Percentiles rank a stretch among this genome's conserved stretches.
phyloP scores from a whole-genome alignment of 2,329 filamentous ascomycete species.

The Cytospora piceicola region DNA sequence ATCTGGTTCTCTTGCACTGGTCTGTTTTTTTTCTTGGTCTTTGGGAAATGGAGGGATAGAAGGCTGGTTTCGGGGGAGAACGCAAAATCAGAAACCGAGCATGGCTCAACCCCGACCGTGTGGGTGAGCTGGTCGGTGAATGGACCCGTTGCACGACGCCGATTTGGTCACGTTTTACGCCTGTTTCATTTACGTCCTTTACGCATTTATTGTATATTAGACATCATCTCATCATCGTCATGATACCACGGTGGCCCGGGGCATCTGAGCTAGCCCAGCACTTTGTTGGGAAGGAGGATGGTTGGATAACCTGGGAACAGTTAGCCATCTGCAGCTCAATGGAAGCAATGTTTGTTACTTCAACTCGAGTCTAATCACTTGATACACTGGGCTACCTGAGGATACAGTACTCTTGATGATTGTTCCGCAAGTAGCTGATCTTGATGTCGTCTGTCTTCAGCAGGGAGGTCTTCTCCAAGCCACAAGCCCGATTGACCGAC shows the following conservation, averaged over 20 bases:
- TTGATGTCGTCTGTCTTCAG: too few species aligned
- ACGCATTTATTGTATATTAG: conserved; percentile 25
- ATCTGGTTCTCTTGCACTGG: conserved; percentile 13
- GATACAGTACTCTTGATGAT: background rate
- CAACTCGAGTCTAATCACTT: too few species aligned
- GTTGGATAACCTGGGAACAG: conserved; percentile 8
- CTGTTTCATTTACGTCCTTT: conserved; percentile 11
- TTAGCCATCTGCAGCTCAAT: conserved; percentile 16
- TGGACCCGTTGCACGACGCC: conserved; percentile 6
- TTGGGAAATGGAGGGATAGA: conserved; percentile 4
- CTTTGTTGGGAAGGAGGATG: conserved; percentile 17
- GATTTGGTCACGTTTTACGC: conserved; percentile 18
- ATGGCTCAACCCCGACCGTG: background rate
- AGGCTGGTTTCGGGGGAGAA: conserved; percentile 11
- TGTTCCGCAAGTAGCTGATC: background rate
- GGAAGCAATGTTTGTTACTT: conserved; percentile 6
- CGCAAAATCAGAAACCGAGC: conserved; percentile 11
- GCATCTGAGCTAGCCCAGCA: conserved; percentile 16
- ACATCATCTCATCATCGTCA: conserved; percentile 18
- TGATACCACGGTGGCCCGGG: conserved; percentile 26
- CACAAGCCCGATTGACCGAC: too few species aligned
- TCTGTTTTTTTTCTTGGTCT: background rate
- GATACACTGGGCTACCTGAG: too few species aligned
- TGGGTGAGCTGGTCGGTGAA: background rate
- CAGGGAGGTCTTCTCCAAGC: too few species aligned